phyloP scores from a whole-genome alignment of 257 asterid genomes.

The Ilex asprella region DNA sequence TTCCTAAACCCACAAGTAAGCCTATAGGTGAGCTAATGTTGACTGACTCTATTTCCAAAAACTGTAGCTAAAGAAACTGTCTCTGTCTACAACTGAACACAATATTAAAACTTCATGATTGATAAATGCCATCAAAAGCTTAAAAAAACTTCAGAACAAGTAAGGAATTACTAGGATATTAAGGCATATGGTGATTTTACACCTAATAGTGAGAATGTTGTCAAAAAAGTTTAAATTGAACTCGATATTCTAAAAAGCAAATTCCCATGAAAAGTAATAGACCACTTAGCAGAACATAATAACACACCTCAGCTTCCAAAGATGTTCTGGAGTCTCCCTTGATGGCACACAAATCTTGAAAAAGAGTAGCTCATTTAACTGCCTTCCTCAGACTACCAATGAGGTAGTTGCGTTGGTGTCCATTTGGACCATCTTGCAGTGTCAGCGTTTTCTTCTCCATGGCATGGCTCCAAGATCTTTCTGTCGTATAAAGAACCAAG shows the following conservation, averaged over 20 bases:
- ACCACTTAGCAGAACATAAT: slow-evolving; percentile 5
- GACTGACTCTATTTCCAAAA: too few relatives aligned
- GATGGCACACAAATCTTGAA: slow-evolving; percentile 73
- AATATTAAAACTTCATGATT: too few relatives aligned
- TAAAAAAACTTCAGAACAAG: too few relatives aligned
- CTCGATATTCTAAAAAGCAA: background rate
- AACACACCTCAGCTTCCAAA: slow-evolving; percentile 85
- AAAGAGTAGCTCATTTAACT: slow-evolving; percentile 77
- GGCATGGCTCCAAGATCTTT: slow-evolving; percentile 99
- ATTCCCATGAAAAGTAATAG: slow-evolving; percentile 2
- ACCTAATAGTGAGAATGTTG: too few relatives aligned
- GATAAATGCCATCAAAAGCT: too few relatives aligned
- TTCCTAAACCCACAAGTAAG: too few relatives aligned
- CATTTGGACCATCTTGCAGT: slow-evolving; percentile 92
- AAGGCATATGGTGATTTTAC: too few relatives aligned
- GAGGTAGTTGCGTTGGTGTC: slow-evolving; percentile 87
- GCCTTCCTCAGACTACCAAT: slow-evolving; percentile 95
- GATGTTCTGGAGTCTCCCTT: slow-evolving; percentile 96
- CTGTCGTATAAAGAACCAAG: slow-evolving; percentile 73
- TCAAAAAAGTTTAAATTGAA: background rate
- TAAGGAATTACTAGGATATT: too few relatives aligned
- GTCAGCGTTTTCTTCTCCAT: slow-evolving; percentile 95
- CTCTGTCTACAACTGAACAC: too few relatives aligned
- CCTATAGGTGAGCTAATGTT: too few relatives aligned
- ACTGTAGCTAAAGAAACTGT: too few relatives aligned